Evolutionary conservation across 1,139 yeast species (phyloP).

Genomic region (Candida smagusa): DNA sequence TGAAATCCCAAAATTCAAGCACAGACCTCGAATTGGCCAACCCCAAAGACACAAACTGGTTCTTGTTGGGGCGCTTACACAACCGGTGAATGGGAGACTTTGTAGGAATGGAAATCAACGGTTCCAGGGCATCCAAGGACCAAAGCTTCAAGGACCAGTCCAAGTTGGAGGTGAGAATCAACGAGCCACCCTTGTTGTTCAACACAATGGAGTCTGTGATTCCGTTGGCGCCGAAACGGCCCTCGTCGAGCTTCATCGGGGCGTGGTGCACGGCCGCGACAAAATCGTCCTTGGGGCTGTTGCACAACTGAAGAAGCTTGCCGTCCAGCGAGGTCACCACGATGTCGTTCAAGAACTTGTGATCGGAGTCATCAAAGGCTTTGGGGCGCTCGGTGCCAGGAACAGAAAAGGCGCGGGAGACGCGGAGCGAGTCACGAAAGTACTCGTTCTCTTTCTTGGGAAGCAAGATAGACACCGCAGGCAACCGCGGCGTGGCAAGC

Average conservation of each 20-base stretch:
- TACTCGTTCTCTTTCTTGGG: constrained; percentile 11
- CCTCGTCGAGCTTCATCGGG: constrained; percentile 4
- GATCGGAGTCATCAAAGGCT: constrained; percentile 4
- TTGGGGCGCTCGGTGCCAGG: not conserved
- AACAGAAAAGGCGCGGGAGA: constrained; percentile 6
- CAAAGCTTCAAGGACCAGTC: constrained; percentile 33
- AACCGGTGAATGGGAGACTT: constrained; percentile 42
- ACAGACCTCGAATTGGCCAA: constrained; percentile 25
- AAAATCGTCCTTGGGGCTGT: constrained; percentile 25
- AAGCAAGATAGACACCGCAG: constrained; percentile 14
- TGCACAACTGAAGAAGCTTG: constrained; percentile 35
- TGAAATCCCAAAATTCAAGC: constrained; percentile 58
- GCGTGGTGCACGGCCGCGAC: constrained; percentile 23
- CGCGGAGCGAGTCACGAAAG: constrained; percentile 9
- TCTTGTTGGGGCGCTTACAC: constrained; percentile 39
- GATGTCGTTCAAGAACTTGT: constrained; percentile 27
- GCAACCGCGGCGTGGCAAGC: constrained; percentile 29
- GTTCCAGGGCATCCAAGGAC: constrained; percentile 14
- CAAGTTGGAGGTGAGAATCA: constrained; percentile 22
- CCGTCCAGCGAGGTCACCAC: constrained; percentile 50
- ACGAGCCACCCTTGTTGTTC: constrained; percentile 4
- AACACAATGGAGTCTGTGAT: constrained; percentile 9
- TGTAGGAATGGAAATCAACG: constrained; percentile 27
- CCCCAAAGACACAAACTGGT: constrained; percentile 50
- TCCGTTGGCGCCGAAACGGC: constrained; percentile 7